Base-by-base conservation (phyloP, 768 basidiomycete genomes). In the Nidularia sp. region DNA sequence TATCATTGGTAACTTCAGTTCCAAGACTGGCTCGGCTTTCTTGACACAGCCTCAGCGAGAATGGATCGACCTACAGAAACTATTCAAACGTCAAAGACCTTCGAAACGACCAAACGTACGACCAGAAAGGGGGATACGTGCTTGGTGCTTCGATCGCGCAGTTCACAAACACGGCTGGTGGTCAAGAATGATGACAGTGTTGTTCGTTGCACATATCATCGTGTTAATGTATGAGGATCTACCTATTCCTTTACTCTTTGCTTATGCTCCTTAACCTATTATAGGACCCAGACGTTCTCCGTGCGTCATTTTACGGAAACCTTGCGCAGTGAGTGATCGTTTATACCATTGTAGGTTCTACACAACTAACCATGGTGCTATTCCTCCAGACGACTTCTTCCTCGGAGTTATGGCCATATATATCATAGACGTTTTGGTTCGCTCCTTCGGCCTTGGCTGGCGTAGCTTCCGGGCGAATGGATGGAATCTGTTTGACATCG, bases 111-210 rank as follows among this genome's bases (percentile, higher is more conserved):
- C 96, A 0, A 77, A 80, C 48, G 62, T 53, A 12, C 75, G 78
- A 13, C 93, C 93, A 0, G 68, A 66, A 0, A 76, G 68, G 54
- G 56, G 59, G 0, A 59, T 93, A 32, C 77, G 87, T 49, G 74
- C 78, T 18, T 98, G 96, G 94, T 98, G 96, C 65, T 96, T 84
- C 63, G 88, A 95, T 51, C 81, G 93, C 31, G 95, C 96, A 0
- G 83, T 93, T 12, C 77, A 84, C 55, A 98, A 98, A 66, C 89
- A 93, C 60, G 96, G 96, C 2, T 93, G 87, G 84, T 98, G 95
- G 95, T 80, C 88, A 5, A 74, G 86, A 52, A 70, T 70, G 47
- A 88, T 95, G 80, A 93, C 92, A 0, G 63, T 81, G 2, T 64
- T 96, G 22, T 95, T 93, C 60, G 65, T 90, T 15, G 41, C 90